phyloP scores from a whole-genome alignment of 805 yeast species.

The Phaffomyces opuntiae region DNA sequence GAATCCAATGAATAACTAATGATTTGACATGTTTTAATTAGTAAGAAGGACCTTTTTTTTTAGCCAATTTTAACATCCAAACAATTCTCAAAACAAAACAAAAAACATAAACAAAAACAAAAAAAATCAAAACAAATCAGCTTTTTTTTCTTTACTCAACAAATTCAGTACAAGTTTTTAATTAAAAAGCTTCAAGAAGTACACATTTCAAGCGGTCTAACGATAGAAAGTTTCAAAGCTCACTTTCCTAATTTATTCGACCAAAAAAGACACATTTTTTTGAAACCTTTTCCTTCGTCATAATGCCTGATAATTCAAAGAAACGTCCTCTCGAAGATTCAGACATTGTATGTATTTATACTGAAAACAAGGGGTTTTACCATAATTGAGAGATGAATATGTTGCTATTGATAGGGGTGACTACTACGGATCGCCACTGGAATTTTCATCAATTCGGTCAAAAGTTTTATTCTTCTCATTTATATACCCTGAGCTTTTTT shows the following conservation, averaged over 20 bases:
- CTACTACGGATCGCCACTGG: too few relatives aligned
- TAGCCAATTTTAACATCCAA: conserved; percentile 1
- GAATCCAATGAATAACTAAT: too few relatives aligned
- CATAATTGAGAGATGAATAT: too few relatives aligned
- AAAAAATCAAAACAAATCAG: conserved; percentile 6
- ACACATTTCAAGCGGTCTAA: neutral
- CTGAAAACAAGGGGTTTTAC: too few relatives aligned
- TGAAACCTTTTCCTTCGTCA: neutral
- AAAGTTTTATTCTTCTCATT: too few relatives aligned
- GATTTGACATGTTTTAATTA: neutral
- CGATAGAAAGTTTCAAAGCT: neutral
- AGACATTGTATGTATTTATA: conserved; percentile 5
- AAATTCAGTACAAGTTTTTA: too few relatives aligned
- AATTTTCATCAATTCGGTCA: too few relatives aligned
- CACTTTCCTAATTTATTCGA: neutral
- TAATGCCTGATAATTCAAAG: conserved; percentile 7
- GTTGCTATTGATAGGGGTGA: too few relatives aligned
- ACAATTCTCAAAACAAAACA: conserved; percentile 7
- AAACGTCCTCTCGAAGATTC: conserved; percentile 7
- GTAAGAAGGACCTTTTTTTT: neutral
- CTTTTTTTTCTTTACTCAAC: neutral
- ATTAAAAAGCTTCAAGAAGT: too few relatives aligned
- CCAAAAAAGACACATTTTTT: too few relatives aligned
- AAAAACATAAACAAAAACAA: conserved; percentile 8
- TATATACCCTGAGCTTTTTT: too few relatives aligned